phyloP scores from a whole-genome alignment of 1,284 basidiomycete species.

The Wolfiporia cocos region DNA sequence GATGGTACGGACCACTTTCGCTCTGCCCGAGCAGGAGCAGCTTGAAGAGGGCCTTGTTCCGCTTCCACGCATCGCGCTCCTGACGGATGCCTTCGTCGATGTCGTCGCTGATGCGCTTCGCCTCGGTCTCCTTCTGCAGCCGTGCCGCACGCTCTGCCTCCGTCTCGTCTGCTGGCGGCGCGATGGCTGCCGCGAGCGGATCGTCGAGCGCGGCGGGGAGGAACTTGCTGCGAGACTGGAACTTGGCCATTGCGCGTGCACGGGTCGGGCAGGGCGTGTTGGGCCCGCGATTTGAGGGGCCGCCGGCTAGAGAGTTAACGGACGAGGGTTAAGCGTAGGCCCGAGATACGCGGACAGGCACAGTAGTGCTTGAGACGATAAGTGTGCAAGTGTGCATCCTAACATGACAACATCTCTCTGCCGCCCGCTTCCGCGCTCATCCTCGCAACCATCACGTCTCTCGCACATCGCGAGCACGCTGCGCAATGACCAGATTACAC shows the following conservation, averaged over 20 bases:
- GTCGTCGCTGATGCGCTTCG: conserved; percentile 44
- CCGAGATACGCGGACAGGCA: too few relatives aligned
- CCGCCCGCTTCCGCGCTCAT: too few relatives aligned
- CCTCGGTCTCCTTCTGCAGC: conserved; percentile 42
- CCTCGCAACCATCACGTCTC: too few relatives aligned
- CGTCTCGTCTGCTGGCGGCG: conserved; percentile 22
- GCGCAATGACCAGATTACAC: too few relatives aligned
- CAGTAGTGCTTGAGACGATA: too few relatives aligned
- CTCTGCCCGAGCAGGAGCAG: conserved; percentile 57
- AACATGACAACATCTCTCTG: too few relatives aligned
- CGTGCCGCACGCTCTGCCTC: conserved; percentile 25
- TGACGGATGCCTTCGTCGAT: conserved; percentile 51
- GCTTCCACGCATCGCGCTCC: conserved; percentile 38
- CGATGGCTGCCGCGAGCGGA: conserved; percentile 21
- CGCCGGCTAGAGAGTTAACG: background rate
- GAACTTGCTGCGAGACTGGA: background rate
- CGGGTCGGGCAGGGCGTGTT: too few relatives aligned
- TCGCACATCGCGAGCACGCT: too few relatives aligned
- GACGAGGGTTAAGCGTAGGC: too few relatives aligned
- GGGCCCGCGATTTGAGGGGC: background rate
- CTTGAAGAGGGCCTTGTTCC: conserved; percentile 41
- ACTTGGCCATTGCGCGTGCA: background rate
- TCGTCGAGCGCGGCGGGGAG: conserved; percentile 13
- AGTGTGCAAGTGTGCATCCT: too few relatives aligned
- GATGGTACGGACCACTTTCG: conserved; percentile 45